Percentiles rank a stretch among this genome's conserved stretches.
phyloP scores from a whole-genome alignment of 306 rosid species.

The Clitoria ternatea region DNA sequence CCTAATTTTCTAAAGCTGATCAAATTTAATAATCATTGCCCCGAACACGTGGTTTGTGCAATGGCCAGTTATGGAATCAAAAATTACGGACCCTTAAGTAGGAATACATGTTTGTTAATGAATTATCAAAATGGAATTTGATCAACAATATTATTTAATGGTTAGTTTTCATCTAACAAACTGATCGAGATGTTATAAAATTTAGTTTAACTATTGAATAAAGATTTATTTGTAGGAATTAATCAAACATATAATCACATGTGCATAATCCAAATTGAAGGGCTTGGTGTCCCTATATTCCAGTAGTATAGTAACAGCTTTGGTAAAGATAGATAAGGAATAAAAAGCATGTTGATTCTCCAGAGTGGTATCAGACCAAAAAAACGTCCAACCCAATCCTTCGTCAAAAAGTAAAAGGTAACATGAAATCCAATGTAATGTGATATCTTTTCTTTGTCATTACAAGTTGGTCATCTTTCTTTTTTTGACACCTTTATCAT shows the following conservation, averaged over 20 bases:
- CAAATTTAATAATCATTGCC: background rate
- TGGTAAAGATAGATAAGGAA: conserved; percentile 32
- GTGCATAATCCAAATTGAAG: conserved; percentile 6
- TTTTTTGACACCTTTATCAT: conserved; percentile 45
- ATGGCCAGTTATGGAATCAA: background rate
- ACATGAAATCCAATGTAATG: conserved; percentile 18
- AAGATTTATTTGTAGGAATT: too few species aligned
- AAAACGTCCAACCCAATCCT: conserved; percentile 41
- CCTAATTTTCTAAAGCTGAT: background rate
- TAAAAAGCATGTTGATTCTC: conserved; percentile 36
- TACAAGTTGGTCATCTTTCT: conserved; percentile 34
- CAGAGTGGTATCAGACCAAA: conserved; percentile 8
- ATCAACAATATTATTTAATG: too few species aligned
- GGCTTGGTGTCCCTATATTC: conserved; percentile 9
- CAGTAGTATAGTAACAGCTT: too few species aligned
- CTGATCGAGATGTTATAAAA: too few species aligned
- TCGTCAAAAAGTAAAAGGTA: conserved; percentile 64
- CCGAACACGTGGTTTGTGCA: conserved; percentile 14
- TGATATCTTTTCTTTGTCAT: conserved; percentile 44
- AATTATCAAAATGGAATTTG: too few species aligned
- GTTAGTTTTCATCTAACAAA: too few species aligned
- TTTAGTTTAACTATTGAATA: too few species aligned
- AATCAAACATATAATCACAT: too few species aligned
- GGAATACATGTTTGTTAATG: too few species aligned
- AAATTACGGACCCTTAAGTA: background rate